Evolutionary conservation across 345 rosid species (phyloP).

Genomic region (Murraya paniculata): DNA sequence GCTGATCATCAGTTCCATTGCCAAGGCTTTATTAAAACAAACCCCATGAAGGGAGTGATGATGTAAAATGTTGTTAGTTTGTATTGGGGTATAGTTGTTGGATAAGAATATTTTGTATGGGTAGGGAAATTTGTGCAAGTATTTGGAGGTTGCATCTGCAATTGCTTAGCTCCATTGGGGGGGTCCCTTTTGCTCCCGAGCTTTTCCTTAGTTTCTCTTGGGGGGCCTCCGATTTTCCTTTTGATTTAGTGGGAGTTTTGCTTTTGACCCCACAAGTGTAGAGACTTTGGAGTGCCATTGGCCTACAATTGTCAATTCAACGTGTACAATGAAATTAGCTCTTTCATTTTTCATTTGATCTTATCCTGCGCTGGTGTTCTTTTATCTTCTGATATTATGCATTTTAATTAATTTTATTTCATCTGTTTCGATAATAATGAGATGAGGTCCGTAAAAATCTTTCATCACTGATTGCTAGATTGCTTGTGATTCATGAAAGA

Average conservation of each 20-base stretch:
- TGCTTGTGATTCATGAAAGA: not conserved
- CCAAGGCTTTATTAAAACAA: constrained; percentile 26
- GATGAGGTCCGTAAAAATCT: not conserved
- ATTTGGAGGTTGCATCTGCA: constrained; percentile 27
- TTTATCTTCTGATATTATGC: not conserved
- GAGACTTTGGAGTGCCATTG: constrained; percentile 27
- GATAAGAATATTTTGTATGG: constrained; percentile 17
- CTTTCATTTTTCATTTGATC: constrained; percentile 4
- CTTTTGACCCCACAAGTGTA: constrained; percentile 29
- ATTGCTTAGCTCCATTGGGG: constrained; percentile 20
- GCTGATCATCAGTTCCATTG: constrained; percentile 1
- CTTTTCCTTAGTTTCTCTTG: constrained; percentile 9
- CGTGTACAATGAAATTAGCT: constrained; percentile 33
- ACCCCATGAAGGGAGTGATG: constrained; percentile 19
- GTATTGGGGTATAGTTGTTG: constrained; percentile 22
- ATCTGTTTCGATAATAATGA: not conserved
- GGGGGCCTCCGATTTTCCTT: constrained; percentile 23
- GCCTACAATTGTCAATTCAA: constrained; percentile 32
- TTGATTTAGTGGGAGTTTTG: constrained; percentile 26
- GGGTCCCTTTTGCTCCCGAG: constrained; percentile 17
- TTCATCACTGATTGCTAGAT: not conserved
- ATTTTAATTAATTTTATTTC: not conserved
- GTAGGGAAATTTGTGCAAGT: constrained; percentile 1
- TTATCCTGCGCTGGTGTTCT: not conserved
- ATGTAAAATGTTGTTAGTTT: constrained; percentile 20